Evolutionary conservation across 2,329 filamentous ascomycete genomes (phyloP).

Genomic region (Exophiala alcalophila): DNA sequence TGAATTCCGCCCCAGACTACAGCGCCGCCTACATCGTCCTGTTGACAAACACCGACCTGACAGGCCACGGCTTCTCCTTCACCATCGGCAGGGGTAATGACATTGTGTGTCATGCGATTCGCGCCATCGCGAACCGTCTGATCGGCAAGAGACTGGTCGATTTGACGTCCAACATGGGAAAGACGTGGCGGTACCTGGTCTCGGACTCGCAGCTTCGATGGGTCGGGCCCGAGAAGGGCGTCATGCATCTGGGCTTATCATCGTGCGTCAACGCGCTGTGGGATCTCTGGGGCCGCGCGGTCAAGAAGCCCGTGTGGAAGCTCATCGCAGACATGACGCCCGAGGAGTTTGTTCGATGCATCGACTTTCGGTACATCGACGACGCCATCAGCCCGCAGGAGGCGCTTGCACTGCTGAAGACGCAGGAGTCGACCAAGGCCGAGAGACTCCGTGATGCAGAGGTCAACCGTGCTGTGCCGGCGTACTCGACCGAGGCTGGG

Average conservation of each 20-base stretch:
- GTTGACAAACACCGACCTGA: conserved; percentile 64
- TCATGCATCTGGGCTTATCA: conserved; percentile 86
- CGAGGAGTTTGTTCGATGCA: conserved; percentile 80
- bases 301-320: conserved; percentile 84
- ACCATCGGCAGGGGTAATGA: conserved; percentile 69
- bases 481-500: conserved; percentile 85
- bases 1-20: conserved; percentile 93
- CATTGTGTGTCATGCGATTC: conserved; percentile 76
- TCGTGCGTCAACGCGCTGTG: conserved; percentile 88
- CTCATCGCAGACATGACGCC: conserved; percentile 88
- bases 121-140: conserved; percentile 68
- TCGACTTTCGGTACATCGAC: conserved; percentile 93
- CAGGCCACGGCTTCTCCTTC: conserved; percentile 46
- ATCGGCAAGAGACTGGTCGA: conserved; percentile 63
- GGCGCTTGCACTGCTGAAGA: conserved; percentile 67
- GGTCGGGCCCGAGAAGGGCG: conserved; percentile 92
- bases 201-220: conserved; percentile 86
- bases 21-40: conserved; percentile 93
- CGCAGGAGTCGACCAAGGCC: conserved; percentile 65
- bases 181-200: conserved; percentile 89
- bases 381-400: conserved; percentile 88
- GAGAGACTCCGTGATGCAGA: conserved; percentile 71
- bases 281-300: conserved; percentile 90
- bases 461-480: conserved; percentile 71
- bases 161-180: conserved; percentile 29